phyloP scores from a whole-genome alignment of 257 asterid species.

The Solanum habrochaites region DNA sequence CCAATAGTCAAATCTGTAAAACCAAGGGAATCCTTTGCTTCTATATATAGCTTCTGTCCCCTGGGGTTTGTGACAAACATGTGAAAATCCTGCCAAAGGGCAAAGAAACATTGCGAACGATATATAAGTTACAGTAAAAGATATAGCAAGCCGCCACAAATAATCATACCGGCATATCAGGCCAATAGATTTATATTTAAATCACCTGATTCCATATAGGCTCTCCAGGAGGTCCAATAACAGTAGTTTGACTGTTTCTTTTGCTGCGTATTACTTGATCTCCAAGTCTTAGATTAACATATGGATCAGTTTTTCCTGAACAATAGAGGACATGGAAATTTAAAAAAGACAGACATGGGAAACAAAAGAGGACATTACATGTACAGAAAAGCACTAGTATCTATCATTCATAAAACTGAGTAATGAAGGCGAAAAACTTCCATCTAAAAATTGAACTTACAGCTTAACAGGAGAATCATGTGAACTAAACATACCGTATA shows the following conservation, averaged over 20 bases:
- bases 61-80: slow-evolving; percentile 75
- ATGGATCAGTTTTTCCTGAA: slow-evolving; percentile 97
- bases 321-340: neutral
- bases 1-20: slow-evolving; percentile 76
- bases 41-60: slow-evolving; percentile 59
- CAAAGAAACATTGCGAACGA: slow-evolving; percentile 6
- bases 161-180: neutral
- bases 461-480: neutral
- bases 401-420: neutral
- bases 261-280: slow-evolving; percentile 92
- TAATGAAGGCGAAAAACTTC: neutral
- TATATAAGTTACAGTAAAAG: neutral
- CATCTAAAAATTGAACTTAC: neutral
- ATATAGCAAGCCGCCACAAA: neutral
- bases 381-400: neutral
- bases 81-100: slow-evolving; percentile 67
- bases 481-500: neutral
- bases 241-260: slow-evolving; percentile 90
- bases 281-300: slow-evolving; percentile 68
- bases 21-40: slow-evolving; percentile 87
- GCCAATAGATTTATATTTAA: neutral
- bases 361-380: neutral
- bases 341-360: neutral
- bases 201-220: slow-evolving; percentile 98
- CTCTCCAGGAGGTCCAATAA: slow-evolving; percentile 94